Conservation (phyloP, 352 stramenopile species). For the Globisporangium polare region DNA sequence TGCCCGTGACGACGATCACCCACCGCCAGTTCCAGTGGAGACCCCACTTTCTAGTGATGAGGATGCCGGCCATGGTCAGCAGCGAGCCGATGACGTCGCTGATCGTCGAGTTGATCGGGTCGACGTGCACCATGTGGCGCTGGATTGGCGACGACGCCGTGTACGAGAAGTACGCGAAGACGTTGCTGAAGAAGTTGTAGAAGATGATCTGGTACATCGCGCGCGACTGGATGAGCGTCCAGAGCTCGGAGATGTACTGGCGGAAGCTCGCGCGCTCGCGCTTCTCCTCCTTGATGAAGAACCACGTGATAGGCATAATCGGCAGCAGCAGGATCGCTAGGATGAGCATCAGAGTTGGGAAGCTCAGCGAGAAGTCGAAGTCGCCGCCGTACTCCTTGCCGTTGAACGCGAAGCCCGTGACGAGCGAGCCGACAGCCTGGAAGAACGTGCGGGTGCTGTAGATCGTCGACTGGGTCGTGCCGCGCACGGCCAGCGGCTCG, state of each 20-base stretch:
- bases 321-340: constrained; percentile 26
- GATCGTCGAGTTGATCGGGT: constrained; percentile 34
- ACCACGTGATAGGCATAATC: constrained; percentile 41
- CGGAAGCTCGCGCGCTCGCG: constrained; percentile 20
- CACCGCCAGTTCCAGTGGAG: not conserved
- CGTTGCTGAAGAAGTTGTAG: constrained; percentile 25
- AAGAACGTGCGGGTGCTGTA: constrained; percentile 46
- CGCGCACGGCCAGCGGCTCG: constrained; percentile 45
- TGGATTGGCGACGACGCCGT: constrained; percentile 29
- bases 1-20: not conserved
- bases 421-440: constrained; percentile 33
- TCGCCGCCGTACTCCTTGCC: constrained; percentile 40
- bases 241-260: constrained; percentile 36
- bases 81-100: constrained; percentile 10
- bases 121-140: constrained; percentile 21
- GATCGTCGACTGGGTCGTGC: constrained; percentile 49
- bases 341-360: constrained; percentile 45
- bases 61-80: not conserved
- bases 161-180: constrained; percentile 33
- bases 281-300: constrained; percentile 54
- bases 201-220: constrained; percentile 43
- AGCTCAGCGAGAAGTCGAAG: constrained; percentile 48
- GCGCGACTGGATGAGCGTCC: constrained; percentile 16
- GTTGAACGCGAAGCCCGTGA: constrained; percentile 53
- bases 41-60: not conserved